A percentile compares a stretch with the other conserved stretches of the same genome.
phyloP scores from a whole-genome alignment of 2,329 filamentous ascomycete species.

The Colletotrichum agaves region DNA sequence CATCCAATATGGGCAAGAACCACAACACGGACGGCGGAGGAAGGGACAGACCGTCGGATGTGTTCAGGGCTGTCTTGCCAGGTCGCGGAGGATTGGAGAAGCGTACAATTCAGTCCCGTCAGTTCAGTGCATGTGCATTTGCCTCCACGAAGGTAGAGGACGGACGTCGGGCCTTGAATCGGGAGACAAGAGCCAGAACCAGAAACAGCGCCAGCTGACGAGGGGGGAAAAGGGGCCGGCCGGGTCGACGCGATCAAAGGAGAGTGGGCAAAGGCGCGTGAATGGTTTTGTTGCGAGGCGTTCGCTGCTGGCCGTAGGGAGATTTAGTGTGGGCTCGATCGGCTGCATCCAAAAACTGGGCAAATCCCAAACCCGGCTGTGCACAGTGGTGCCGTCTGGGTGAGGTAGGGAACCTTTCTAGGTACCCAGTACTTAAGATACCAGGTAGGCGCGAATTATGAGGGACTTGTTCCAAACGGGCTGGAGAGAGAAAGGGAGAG shows the following conservation, averaged over 20 bases:
- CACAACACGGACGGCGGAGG: conserved; percentile 14
- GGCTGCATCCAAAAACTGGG: conserved; percentile 34
- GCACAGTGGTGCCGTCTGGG: conserved; percentile 7
- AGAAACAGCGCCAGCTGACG: conserved; percentile 23
- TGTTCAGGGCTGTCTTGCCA: not conserved
- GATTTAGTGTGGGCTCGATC: conserved; percentile 38
- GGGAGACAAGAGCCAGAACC: conserved; percentile 6
- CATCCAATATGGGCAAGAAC: conserved; percentile 3
- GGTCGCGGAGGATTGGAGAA: not conserved
- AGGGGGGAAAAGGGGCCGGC: conserved; percentile 27
- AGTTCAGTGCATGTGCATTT: conserved; percentile 1
- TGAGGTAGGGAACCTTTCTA: not conserved
- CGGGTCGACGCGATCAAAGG: conserved; percentile 34
- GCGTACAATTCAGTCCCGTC: not conserved
- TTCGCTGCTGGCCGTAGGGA: conserved; percentile 37
- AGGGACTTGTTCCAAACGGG: not conserved
- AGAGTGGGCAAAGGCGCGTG: conserved; percentile 28
- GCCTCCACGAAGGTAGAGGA: conserved; percentile 13
- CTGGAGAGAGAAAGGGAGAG: no score
- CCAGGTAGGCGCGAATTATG: not conserved
- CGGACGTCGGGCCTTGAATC: not conserved
- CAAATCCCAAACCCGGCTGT: conserved; percentile 27
- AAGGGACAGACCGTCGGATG: not conserved
- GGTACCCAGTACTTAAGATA: not conserved
- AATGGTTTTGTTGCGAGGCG: conserved; percentile 33